Base-by-base conservation (phyloP, 2,329 filamentous ascomycete genomes). In the Cladosporium sp. region DNA sequence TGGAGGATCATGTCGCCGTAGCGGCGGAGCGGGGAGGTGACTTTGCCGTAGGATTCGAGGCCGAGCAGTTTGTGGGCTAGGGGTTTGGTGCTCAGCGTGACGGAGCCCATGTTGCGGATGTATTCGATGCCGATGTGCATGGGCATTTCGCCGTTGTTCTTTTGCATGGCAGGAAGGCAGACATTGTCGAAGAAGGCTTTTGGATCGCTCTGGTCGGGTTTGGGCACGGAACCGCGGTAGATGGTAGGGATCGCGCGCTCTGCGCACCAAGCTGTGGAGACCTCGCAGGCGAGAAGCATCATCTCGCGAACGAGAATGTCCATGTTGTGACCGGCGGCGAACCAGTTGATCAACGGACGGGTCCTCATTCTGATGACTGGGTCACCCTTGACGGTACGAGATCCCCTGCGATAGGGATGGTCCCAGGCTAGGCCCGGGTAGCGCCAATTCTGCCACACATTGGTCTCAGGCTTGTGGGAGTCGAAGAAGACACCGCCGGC, bases 1-100 rank as follows among this genome's bases (percentile, higher is more conserved):
- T 84, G 81, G 9, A 74, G 69, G 40, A 85, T 71, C 61, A 85
- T 73, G 63, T 85, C 82, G 41, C 70, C 72, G 63, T 79, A 84
- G 32, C 82, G 74, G 44, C 82, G 77, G 18, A 85, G 70, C 1
- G 82, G 82, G 59, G 77, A 82, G 0, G 82, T 85, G 44, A 75
- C 73, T 65, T 80, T 83, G 52, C 75, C 65, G 58, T 84, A 84
- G 22, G 71, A 62, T 20, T 74, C 66, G 22, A 80, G 65, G 30
- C 79, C 80, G 2, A 84, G 66, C 7, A 74, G 64, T 4, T 66
- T 63, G 58, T 84, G 80, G 12, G 65, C 69, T 17, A 77, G 54
- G 1, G 80, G 78, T 3, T 60, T 66, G 2, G 73, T 74, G 29
- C 73, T 70, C 13, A 76, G 66, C 12, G 74, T 66, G 1, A 70